phyloP scores from a whole-genome alignment of 2,329 filamentous ascomycete genomes.

The Septoria linicola region DNA sequence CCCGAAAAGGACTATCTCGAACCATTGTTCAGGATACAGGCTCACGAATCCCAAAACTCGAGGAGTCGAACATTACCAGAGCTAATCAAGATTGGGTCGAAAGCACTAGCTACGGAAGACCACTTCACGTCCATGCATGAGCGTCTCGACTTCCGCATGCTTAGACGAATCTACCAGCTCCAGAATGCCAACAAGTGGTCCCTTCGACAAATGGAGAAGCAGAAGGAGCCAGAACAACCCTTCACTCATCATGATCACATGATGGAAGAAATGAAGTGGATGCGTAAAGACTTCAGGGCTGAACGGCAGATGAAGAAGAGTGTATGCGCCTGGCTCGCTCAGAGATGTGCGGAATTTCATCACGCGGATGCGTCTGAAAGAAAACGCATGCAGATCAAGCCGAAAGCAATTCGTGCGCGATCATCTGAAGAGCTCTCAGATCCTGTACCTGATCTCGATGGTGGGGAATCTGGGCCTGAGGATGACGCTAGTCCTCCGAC shows the following conservation, averaged over 20 bases:
- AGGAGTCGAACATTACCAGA: constrained; percentile 60
- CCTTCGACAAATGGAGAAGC: constrained; percentile 81
- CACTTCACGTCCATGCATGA: constrained; percentile 81
- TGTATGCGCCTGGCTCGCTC: constrained; percentile 74
- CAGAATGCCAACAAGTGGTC: constrained; percentile 94
- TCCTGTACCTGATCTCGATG: constrained; percentile 34
- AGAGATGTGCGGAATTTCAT: constrained; percentile 82
- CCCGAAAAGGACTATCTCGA: constrained; percentile 59
- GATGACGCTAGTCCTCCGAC: constrained; percentile 34
- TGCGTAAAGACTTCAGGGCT: constrained; percentile 92
- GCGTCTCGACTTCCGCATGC: constrained; percentile 79
- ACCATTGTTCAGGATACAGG: constrained; percentile 58
- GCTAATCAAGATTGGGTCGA: constrained; percentile 78
- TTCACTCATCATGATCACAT: constrained; percentile 82
- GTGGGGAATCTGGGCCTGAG: constrained; percentile 34
- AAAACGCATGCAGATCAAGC: constrained; percentile 66
- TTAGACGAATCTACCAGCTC: constrained; percentile 83
- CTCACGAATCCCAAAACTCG: constrained; percentile 55
- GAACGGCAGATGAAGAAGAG: constrained; percentile 92
- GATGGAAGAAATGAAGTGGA: constrained; percentile 92
- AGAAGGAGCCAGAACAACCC: constrained; percentile 73
- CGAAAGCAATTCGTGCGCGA: constrained; percentile 43
- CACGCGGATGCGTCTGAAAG: constrained; percentile 63
- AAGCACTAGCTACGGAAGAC: constrained; percentile 83
- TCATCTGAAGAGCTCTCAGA: constrained; percentile 11